These are phyloP conservation scores for Apiotrichum laibachii DNA, from an alignment of 1,284 basidiomycete genomes.

Conservation along the genomic window DNA sequence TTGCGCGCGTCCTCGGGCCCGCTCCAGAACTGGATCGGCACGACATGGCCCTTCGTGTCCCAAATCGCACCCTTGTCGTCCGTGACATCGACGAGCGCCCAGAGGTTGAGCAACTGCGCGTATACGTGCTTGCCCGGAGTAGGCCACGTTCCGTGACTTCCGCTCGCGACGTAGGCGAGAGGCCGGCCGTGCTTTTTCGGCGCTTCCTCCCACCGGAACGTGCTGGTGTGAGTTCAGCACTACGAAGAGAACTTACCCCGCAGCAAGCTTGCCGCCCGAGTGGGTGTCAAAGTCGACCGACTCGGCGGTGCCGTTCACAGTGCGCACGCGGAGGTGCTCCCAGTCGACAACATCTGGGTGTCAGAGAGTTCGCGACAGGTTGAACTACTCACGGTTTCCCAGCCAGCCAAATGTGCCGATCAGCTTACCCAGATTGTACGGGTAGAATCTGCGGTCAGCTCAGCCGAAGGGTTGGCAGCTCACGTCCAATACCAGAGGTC, in stretches of 20 bases:
- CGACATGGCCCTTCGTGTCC: conserved; percentile 43
- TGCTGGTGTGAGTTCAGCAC: conserved; percentile 27
- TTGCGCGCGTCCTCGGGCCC: conserved; percentile 22
- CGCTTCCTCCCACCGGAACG: conserved; percentile 43
- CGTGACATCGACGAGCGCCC: conserved; percentile 43
- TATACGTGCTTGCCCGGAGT: conserved; percentile 43
- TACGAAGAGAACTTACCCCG: conserved; percentile 28
- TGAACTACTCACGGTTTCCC: conserved; percentile 41
- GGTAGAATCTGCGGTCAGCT: conserved; percentile 35
- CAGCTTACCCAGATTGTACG: conserved; percentile 48
- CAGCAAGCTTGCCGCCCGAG: conserved; percentile 35
- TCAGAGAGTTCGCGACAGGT: background rate
- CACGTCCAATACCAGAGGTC: conserved; percentile 48
- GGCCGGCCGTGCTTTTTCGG: conserved; percentile 32
- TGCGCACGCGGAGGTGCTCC: conserved; percentile 45
- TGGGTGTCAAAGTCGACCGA: conserved; percentile 46
- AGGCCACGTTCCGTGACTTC: conserved; percentile 48
- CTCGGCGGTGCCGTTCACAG: conserved; percentile 39
- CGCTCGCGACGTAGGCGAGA: conserved; percentile 43
- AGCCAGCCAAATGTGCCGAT: conserved; percentile 42
- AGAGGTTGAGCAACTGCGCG: conserved; percentile 31
- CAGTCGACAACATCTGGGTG: conserved; percentile 44
- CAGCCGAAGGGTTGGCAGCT: background rate
- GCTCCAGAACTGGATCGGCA: conserved; percentile 41
- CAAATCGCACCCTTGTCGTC: conserved; percentile 45